Evolutionary conservation across 2,329 filamentous ascomycete genomes (phyloP).

Genomic region (Coniosporium tulheliwenetii): DNA sequence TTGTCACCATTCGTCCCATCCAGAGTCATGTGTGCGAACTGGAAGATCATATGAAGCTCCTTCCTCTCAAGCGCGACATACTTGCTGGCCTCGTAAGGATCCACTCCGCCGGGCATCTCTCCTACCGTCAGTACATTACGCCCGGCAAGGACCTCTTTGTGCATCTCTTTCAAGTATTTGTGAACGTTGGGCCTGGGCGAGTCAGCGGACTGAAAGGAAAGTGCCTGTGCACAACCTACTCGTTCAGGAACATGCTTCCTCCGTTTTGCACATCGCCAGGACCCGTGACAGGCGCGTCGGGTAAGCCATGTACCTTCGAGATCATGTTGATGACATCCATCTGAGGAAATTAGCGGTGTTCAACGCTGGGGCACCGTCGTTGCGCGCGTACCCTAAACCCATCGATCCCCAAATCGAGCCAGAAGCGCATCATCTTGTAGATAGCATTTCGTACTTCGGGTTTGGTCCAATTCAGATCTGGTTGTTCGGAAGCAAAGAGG

Average conservation of each 20-base stretch:
- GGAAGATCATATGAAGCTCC: constrained; percentile 58
- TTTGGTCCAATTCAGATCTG: constrained; percentile 78
- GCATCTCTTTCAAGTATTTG: constrained; percentile 30
- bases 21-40: constrained; percentile 32
- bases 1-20: too few species aligned
- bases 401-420: constrained; percentile 54
- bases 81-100: constrained; percentile 33
- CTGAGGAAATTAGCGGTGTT: constrained; percentile 4
- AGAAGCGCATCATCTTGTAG: constrained; percentile 45
- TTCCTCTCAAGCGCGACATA: constrained; percentile 30
- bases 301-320: constrained; percentile 10
- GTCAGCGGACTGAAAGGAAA: constrained; percentile 4
- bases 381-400: constrained; percentile 14
- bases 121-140: constrained; percentile 36
- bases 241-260: too few species aligned
- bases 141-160: constrained; percentile 22
- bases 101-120: constrained; percentile 33
- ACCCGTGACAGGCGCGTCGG: constrained; percentile 5
- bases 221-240: too few species aligned
- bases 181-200: constrained; percentile 25
- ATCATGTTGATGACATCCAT: constrained; percentile 12
- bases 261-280: not conserved
- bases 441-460: constrained; percentile 51
- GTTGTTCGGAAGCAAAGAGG: constrained; percentile 60
- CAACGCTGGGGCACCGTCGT: too few species aligned